These are phyloP conservation scores for Hawksworthiomyces lignivorus DNA, from an alignment of 2,329 filamentous ascomycete species.

Conservation along the genomic window DNA sequence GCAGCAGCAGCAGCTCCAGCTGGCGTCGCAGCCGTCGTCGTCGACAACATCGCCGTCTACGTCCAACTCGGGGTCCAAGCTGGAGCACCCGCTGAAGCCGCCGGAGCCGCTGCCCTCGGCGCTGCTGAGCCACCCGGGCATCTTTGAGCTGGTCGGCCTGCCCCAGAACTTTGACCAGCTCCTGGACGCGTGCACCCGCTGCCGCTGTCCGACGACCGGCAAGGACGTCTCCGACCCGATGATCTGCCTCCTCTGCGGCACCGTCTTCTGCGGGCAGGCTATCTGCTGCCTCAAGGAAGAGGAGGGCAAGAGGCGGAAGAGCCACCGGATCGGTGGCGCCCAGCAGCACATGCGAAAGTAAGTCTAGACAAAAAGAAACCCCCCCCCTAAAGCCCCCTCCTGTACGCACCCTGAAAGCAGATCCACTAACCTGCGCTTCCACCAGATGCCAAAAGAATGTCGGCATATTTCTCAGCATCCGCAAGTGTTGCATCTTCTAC, in stretches of 20 bases:
- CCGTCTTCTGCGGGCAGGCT: constrained; percentile 93
- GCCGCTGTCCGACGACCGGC: constrained; percentile 79
- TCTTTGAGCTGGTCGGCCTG: constrained; percentile 88
- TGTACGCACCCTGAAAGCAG: too few species aligned
- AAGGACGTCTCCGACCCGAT: constrained; percentile 87
- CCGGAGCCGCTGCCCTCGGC: constrained; percentile 30
- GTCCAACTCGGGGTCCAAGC: background rate
- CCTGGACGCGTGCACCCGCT: constrained; percentile 82
- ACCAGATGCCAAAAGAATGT: constrained; percentile 77
- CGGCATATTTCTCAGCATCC: constrained; percentile 93
- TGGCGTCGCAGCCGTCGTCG: constrained; percentile 4
- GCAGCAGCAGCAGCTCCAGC: constrained; percentile 3
- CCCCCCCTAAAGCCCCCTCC: too few species aligned
- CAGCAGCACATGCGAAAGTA: constrained; percentile 86
- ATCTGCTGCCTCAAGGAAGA: constrained; percentile 76
- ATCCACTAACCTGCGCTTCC: too few species aligned
- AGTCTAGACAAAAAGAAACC: too few species aligned
- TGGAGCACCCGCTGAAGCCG: constrained; percentile 3
- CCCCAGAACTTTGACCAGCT: constrained; percentile 87
- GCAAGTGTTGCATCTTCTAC: constrained; percentile 89
- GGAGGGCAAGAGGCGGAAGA: constrained; percentile 30
- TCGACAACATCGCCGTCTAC: constrained; percentile 4
- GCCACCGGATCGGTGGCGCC: constrained; percentile 63
- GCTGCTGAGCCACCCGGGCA: constrained; percentile 69
- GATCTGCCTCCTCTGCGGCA: constrained; percentile 89